Conservation (phyloP, 805 yeast genomes). For the Metschnikowia shivogae region DNA sequence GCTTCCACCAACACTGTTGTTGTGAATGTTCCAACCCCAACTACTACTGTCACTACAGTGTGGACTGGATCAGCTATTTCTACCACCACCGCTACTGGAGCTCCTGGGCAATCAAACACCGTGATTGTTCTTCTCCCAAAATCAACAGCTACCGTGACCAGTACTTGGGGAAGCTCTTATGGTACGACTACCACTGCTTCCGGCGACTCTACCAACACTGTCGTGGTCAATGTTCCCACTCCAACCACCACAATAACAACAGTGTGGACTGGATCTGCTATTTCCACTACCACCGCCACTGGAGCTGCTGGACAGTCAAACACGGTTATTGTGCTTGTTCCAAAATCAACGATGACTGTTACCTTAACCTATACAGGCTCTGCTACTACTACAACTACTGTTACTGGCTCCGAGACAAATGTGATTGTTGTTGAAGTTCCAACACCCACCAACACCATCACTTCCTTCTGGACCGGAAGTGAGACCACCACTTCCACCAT, state of each 20-base stretch:
- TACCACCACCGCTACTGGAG: constrained; percentile 1
- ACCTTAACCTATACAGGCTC: neutral
- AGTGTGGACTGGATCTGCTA: neutral
- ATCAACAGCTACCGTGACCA: too few species aligned
- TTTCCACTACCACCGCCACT: constrained; percentile 6
- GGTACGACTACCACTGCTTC: too few species aligned
- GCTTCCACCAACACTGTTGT: constrained; percentile 6
- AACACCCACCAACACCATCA: neutral
- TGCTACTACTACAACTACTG: constrained; percentile 1
- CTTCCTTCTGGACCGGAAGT: too few species aligned
- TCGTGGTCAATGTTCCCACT: neutral
- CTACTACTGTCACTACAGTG: neutral
- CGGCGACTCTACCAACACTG: neutral
- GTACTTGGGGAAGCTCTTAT: too few species aligned
- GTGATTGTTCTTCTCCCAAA: too few species aligned
- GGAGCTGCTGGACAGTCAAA: constrained; percentile 8
- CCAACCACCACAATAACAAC: too few species aligned
- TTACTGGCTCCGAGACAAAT: neutral
- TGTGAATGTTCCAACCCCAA: constrained; percentile 17
- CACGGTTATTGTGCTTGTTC: constrained; percentile 13
- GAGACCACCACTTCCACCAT: too few species aligned
- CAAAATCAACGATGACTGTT: constrained; percentile 3
- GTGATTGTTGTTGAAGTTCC: constrained; percentile 3
- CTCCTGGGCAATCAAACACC: constrained; percentile 1
- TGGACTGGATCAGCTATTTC: neutral